These are phyloP conservation scores for Cladophialophora chaetospira DNA, from an alignment of 2,329 filamentous ascomycete species.

Conservation along the genomic window DNA sequence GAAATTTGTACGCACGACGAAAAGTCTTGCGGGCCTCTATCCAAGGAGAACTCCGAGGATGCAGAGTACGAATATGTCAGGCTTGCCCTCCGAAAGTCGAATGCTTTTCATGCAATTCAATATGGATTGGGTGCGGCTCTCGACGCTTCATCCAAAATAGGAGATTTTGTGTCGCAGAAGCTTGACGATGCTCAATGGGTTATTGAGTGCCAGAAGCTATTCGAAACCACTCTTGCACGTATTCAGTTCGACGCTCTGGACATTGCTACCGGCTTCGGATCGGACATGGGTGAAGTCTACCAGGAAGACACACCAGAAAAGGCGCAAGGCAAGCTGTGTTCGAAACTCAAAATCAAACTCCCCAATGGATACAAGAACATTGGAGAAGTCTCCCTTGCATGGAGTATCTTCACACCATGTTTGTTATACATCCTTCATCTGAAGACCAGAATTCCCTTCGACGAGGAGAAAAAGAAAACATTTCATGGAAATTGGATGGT, in stretches of 20 bases:
- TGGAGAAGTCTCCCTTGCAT: no score
- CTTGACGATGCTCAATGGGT: slow-evolving; percentile 7
- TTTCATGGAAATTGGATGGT: no score
- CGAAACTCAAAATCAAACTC: background rate
- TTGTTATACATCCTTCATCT: no score
- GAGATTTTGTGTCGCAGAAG: background rate
- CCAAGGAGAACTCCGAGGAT: background rate
- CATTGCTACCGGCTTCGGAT: slow-evolving; percentile 5
- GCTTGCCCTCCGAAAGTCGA: slow-evolving; percentile 4
- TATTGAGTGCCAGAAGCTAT: slow-evolving; percentile 5
- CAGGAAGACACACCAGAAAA: background rate
- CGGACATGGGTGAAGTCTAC: slow-evolving; percentile 2
- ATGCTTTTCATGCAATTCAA: background rate
- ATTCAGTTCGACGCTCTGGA: slow-evolving; percentile 15
- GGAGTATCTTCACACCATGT: no score
- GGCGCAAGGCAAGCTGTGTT: slow-evolving; percentile 8
- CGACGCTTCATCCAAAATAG: background rate
- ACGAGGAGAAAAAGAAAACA: no score
- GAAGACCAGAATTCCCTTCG: no score
- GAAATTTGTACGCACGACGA: slow-evolving; percentile 10
- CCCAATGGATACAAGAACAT: slow-evolving; percentile 9
- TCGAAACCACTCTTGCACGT: slow-evolving; percentile 11
- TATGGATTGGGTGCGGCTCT: background rate
- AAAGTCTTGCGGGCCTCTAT: no score
- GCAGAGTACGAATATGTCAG: slow-evolving; percentile 10